Evolutionary conservation across 164 flowering plant species (phyloP).

Genomic region (Stephania cephalantha): DNA sequence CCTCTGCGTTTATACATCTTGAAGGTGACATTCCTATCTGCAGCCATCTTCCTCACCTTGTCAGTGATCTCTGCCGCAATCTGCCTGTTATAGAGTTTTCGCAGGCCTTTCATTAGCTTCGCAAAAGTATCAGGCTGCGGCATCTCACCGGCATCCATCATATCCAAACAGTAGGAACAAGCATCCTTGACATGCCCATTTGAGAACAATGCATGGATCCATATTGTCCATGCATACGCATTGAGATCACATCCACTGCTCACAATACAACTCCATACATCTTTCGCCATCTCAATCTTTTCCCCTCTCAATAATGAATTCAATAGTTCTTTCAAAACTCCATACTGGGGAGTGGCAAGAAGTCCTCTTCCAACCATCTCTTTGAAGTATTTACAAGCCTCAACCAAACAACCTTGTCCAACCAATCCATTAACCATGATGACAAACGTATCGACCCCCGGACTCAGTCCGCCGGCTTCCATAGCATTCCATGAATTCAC

Average conservation of each 20-base stretch:
- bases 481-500: conserved; percentile 63
- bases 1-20: conserved; percentile 91
- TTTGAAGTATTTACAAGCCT: conserved; percentile 77
- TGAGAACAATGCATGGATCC: conserved; percentile 83
- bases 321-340: conserved; percentile 65
- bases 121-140: conserved; percentile 94
- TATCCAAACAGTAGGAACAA: conserved; percentile 79
- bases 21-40: conserved; percentile 65
- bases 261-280: conserved; percentile 64
- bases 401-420: conserved; percentile 50
- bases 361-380: conserved; percentile 87
- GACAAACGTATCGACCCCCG: conserved; percentile 62
- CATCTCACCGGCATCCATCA: conserved; percentile 85
- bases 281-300: conserved; percentile 74
- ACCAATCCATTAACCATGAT: conserved; percentile 71
- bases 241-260: conserved; percentile 70
- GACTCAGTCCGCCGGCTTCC: conserved; percentile 55
- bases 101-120: conserved; percentile 77
- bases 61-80: conserved; percentile 85
- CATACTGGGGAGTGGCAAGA: conserved; percentile 68
- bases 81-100: conserved; percentile 63
- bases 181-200: conserved; percentile 88
- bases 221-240: conserved; percentile 84
- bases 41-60: conserved; percentile 90
- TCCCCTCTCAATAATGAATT: conserved; percentile 65